These are phyloP conservation scores for Leishmania major DNA, from an alignment of 208 protist genomes.

Conservation along the genomic window DNA sequence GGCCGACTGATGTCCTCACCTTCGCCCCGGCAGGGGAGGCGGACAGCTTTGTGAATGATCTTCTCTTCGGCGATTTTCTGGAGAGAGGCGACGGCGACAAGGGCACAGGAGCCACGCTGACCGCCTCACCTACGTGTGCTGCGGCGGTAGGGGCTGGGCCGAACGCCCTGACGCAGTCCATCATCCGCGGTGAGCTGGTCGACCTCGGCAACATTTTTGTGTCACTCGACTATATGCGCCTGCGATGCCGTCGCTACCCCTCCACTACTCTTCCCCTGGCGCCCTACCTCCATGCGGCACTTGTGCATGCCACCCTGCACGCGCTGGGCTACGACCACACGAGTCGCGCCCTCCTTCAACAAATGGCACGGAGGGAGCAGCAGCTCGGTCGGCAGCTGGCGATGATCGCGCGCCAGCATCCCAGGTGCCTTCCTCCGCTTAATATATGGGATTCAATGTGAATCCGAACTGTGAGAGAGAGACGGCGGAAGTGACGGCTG, in stretches of 20 bases:
- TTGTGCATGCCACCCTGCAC: constrained; percentile 80
- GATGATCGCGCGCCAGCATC: constrained; percentile 41
- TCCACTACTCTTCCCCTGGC: constrained; percentile 54
- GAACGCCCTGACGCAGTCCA: background rate
- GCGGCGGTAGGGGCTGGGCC: background rate
- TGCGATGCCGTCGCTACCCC: constrained; percentile 30
- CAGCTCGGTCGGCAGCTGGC: constrained; percentile 44
- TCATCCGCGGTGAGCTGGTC: constrained; percentile 29
- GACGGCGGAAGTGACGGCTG: background rate
- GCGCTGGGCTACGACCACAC: constrained; percentile 80
- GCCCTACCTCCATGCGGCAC: constrained; percentile 63
- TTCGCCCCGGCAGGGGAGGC: constrained; percentile 40
- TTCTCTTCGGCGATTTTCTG: constrained; percentile 45
- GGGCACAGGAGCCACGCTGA: background rate
- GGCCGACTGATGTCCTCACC: constrained; percentile 82
- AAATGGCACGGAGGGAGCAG: constrained; percentile 73
- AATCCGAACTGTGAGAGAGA: background rate
- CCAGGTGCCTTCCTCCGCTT: constrained; percentile 36
- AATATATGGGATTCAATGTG: constrained; percentile 40
- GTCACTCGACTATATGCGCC: constrained; percentile 68
- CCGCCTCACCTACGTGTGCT: background rate
- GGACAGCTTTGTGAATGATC: constrained; percentile 31
- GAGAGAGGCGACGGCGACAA: background rate
- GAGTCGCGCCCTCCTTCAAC: constrained; percentile 45
- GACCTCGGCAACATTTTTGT: constrained; percentile 78